Evolutionary conservation across 257 asterid species (phyloP).

Genomic region (Nyctanthes arbortristis): DNA sequence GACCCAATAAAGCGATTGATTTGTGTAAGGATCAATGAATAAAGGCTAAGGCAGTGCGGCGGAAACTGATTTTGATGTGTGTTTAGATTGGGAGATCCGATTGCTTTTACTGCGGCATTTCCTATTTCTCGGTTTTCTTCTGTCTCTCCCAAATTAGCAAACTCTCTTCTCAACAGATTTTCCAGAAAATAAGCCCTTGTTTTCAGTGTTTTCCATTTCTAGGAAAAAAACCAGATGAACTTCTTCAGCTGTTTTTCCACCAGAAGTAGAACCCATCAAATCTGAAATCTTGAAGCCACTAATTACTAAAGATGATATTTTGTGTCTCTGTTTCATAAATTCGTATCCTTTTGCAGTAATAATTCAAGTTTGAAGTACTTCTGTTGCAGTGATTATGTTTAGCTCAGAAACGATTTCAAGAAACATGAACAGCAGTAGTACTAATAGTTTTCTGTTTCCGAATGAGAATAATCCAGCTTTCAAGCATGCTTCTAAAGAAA

Average conservation of each 20-base stretch:
- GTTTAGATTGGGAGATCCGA: conserved; percentile 10
- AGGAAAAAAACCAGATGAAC: background rate
- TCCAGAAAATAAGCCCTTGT: conserved; percentile 14
- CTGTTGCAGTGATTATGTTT: conserved; percentile 31
- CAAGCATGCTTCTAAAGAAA: conserved; percentile 22
- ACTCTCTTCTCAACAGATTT: background rate
- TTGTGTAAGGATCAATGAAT: conserved; percentile 25
- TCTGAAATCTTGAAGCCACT: conserved; percentile 16
- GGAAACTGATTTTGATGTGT: conserved; percentile 34
- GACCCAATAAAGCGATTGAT: conserved; percentile 19
- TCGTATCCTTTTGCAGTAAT: background rate
- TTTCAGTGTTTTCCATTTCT: conserved; percentile 26
- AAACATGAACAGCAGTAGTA: conserved; percentile 33
- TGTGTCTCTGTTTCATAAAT: conserved; percentile 6
- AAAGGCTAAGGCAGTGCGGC: conserved; percentile 22
- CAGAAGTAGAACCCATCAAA: background rate
- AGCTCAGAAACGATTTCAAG: conserved; percentile 57
- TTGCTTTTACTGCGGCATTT: conserved; percentile 20
- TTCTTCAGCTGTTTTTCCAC: no score
- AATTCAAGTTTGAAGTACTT: conserved; percentile 9
- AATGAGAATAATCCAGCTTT: conserved; percentile 24
- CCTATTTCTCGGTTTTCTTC: conserved; percentile 22
- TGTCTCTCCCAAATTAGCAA: conserved; percentile 6
- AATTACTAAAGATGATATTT: conserved; percentile 8
- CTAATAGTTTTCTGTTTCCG: conserved; percentile 28